phyloP scores from a whole-genome alignment of 176 grass and related monocot species.

The Thinopyrum elongatum region DNA sequence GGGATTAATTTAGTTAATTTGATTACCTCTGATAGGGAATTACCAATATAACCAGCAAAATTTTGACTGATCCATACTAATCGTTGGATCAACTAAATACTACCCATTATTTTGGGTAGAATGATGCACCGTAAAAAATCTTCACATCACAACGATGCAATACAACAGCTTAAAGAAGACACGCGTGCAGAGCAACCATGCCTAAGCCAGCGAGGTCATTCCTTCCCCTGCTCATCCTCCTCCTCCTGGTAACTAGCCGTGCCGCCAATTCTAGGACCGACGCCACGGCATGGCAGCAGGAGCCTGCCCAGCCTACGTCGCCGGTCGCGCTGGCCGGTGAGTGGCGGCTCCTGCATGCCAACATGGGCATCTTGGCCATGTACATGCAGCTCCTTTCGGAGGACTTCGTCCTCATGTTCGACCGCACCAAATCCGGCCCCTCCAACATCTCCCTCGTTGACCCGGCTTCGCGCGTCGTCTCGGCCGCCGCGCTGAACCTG shows the following conservation, averaged over 20 bases:
- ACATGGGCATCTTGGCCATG: conserved; percentile 74
- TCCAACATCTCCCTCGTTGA: conserved; percentile 67
- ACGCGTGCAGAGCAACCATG: conserved; percentile 17
- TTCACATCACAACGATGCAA: not conserved
- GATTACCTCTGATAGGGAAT: too few species aligned
- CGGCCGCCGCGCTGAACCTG: not conserved
- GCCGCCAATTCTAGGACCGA: not conserved
- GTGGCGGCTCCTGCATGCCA: conserved; percentile 67
- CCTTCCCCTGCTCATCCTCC: not conserved
- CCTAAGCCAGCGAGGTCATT: not conserved
- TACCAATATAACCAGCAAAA: too few species aligned
- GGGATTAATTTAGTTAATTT: too few species aligned
- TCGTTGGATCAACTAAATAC: too few species aligned
- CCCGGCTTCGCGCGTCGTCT: not conserved
- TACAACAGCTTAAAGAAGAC: conserved; percentile 3
- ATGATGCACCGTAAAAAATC: too few species aligned
- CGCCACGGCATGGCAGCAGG: too few species aligned
- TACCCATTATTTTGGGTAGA: too few species aligned
- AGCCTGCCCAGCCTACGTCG: too few species aligned
- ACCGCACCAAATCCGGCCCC: conserved; percentile 58
- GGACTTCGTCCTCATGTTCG: conserved; percentile 71
- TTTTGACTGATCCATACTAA: too few species aligned
- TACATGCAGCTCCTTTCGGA: conserved; percentile 77
- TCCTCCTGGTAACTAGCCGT: not conserved
- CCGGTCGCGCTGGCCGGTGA: conserved; percentile 4